Evolutionary conservation across 352 stramenopile species (phyloP), one percentile per base, ranked within the genome.

Genomic region (Pythium inflatum): DNA sequence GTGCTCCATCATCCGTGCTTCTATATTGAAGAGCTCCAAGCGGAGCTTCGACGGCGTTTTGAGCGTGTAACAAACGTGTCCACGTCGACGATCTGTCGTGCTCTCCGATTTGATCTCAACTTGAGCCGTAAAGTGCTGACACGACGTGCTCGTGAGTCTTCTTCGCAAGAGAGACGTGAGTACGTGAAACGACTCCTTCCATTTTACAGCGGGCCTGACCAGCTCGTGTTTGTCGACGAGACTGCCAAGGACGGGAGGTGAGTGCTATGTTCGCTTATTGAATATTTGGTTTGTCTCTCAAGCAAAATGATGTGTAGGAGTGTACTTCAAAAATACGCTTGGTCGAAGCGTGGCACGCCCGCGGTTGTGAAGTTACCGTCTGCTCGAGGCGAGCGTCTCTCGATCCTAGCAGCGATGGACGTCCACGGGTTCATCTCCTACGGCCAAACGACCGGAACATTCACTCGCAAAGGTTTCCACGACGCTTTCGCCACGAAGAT

Each of bases 11-110:
- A 76, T 38, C 56, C 54, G 6, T 70, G 59, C n/a, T 76, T 76
- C 49, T 76, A 73, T 40, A 56, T 76, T 28, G 70, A 76, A 49
- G 58, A 73, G 40, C 60, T 73, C 13, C 41, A 58, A 25, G 34
- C 22, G 0, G 49, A 50, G 20, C 24, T 71, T 0, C 46, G 34
- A 2, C 36, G 13, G 12, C 24, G 4, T 51, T 71, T 65, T 11
- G n/a, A 48, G 12, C 18, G 16, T 28, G 48, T 49, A 5, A 24
- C 12, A 11, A 73, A 66, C 57, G 11, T 69, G 3, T 73, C 57
- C 0, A 33, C 24, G 5, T 11, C 65, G 12, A 73, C 60, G 5
- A 77, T 77, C 27, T 77, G 70, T 36, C 36, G 65, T 0, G 54
- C 61, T 0, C 40, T 77, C 16, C 59, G 55, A 2, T 74, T 77